Evolutionary conservation across 208 protist genomes (phyloP), one percentile per base, ranked within the genome.

Genomic region (Leishmania martiniquensis): DNA sequence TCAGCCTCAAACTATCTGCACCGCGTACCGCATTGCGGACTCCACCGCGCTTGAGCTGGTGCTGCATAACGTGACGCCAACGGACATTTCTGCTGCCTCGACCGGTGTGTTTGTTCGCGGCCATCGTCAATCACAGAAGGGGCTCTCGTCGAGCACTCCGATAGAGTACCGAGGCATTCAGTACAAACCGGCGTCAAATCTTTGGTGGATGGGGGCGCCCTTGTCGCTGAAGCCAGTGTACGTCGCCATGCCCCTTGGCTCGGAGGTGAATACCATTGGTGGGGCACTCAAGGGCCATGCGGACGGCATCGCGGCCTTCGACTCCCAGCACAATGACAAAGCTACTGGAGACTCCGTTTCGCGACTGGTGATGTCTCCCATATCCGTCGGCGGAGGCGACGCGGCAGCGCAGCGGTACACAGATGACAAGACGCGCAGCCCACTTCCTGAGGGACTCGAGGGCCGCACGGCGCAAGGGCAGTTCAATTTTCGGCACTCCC

Each of bases 191-290:
- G 90, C 85, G 0, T 72, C 83, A 4, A 88, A 96, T 65, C 32
- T 91, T 62, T 96, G 88, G 88, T 96, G 90, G 90, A 94, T 96
- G 92, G 84, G 85, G 2, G 91, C 90, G 4, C 92, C 91, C 9
- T 81, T 96, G 37, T 86, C 82, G 4, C 55, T 92, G 54, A 86
- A 80, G 55, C 87, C 92, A 0, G 86, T 96, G 37, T 94, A 93
- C 72, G 81, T 94, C 17, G 67, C 84, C 7, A 37, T 75, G 49
- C 32, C 65, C 22, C 65, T 69, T 44, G 65, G 65, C 6, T 22
- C 65, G 42, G 22, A 69, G 42, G 34, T 25, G 29, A n/a, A 10
- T 47, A 4, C 34, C 13, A 42, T 13, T 57, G 47, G 68, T 57
- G 39, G 45, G 0, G 68, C 49, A 15, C 42, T 47, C 10, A 49